phyloP scores from a whole-genome alignment of 352 stramenopile species.

The Pythium sp. region DNA sequence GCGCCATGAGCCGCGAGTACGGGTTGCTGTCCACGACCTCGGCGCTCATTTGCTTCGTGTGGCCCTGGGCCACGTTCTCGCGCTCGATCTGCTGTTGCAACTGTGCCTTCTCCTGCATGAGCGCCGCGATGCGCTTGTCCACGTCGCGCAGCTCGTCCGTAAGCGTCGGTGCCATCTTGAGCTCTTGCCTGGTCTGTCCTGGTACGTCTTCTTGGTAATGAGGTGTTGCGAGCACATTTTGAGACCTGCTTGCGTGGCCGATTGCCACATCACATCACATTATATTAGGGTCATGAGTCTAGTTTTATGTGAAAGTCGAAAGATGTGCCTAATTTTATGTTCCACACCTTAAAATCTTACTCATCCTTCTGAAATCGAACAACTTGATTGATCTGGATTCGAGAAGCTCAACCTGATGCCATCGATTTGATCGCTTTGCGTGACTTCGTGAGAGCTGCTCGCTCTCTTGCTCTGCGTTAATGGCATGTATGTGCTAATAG shows the following conservation, averaged over 20 bases:
- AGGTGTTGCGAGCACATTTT: neutral
- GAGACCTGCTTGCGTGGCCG: constrained; percentile 2
- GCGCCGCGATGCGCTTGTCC: constrained; percentile 65
- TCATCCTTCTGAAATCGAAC: neutral
- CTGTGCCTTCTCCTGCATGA: constrained; percentile 71
- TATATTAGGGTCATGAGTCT: neutral
- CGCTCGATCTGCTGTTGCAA: constrained; percentile 53
- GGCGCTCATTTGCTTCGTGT: constrained; percentile 61
- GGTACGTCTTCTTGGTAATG: neutral
- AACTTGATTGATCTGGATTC: neutral
- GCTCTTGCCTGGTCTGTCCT: constrained; percentile 8
- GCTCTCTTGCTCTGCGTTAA: neutral
- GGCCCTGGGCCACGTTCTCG: constrained; percentile 27
- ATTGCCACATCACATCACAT: neutral
- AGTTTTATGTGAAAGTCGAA: neutral
- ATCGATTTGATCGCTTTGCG: neutral
- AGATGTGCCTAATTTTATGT: neutral
- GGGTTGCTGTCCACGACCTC: constrained; percentile 86
- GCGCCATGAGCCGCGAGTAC: constrained; percentile 88
- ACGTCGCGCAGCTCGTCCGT: constrained; percentile 55
- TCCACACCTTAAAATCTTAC: neutral
- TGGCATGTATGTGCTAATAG: neutral
- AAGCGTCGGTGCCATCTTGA: constrained; percentile 15
- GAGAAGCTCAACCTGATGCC: neutral
- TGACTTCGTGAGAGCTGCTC: neutral